Evolutionary conservation across 208 protist genomes (phyloP), one percentile per base, ranked within the genome.

Genomic region (Trypanosoma theileri): DNA sequence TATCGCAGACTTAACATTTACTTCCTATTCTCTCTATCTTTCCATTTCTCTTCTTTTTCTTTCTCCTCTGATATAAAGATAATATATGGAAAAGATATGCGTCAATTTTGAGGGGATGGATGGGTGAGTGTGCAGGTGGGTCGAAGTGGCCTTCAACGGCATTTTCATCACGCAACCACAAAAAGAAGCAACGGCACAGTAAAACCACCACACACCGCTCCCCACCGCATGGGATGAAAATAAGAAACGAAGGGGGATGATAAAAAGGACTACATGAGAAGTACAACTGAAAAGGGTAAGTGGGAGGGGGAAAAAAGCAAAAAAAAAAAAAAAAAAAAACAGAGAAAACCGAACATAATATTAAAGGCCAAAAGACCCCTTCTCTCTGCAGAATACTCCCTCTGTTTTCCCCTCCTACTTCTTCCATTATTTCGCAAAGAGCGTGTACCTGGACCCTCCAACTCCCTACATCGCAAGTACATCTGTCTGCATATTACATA

Each of bases 201-300:
- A 6, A 54, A 19, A 26, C 28, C 59, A 50, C 44, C 59, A 35
- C 31, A 24, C 14, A 40, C 28, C 9, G 12, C 28, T 54, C 59
- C 46, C 21, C 16, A 16, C 55, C 31, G 19, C 13, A 21, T 4
- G 59, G 9, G 13, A 35, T 31, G 59, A 54, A 26, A 40, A 64
- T n/a, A 64, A 16, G 48, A 17, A 46, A 26, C 7, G 28, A 26
- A 14, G 4, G 10, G 31, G 26, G 59, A 35, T 8, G 28, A 61
- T 28, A 71, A 41, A 64, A 54, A 62, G n/a, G 45, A 71, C 35
- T 31, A 56, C 55, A 59, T 40, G 28, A 54, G 42, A 72, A 63
- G 51, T n/a, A 73, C 10, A 73, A 77, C 26, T 59, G 73, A 58
- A 40, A 66, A 76, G 53, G 28, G 58, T 35, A 61, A 61, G 48